Conservation (phyloP, 1,284 basidiomycete species). For the Sporisorium scitamineum region DNA sequence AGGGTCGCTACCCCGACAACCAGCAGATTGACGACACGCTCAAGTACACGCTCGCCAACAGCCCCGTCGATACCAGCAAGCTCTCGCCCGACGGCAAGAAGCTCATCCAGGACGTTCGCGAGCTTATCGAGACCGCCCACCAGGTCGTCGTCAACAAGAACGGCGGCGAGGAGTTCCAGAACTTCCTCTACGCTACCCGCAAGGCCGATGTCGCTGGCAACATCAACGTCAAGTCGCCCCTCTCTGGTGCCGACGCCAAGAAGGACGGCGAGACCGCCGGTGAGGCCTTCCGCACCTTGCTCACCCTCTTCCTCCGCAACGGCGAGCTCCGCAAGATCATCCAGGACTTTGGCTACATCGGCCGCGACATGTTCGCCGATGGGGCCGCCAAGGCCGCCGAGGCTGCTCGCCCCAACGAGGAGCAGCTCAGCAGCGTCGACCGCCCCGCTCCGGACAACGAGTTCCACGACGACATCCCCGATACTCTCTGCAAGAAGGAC, state of each 20-base stretch:
- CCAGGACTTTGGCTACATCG: conserved; percentile 62
- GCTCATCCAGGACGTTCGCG: conserved; percentile 62
- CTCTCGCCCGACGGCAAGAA: conserved; percentile 61
- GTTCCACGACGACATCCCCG: conserved; percentile 71
- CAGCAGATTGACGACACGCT: conserved; percentile 62
- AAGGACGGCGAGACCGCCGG: conserved; percentile 64
- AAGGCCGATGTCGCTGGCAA: conserved; percentile 55
- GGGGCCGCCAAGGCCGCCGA: conserved; percentile 82
- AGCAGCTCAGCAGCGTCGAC: conserved; percentile 78
- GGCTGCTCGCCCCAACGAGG: conserved; percentile 77
- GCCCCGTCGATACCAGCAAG: conserved; percentile 59
- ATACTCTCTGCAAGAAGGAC: conserved; percentile 69
- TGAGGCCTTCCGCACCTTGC: conserved; percentile 62
- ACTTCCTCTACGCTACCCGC: conserved; percentile 62
- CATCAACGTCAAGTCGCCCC: conserved; percentile 51
- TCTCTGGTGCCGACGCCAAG: conserved; percentile 55
- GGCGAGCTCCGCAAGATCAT: conserved; percentile 63
- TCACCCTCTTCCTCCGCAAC: conserved; percentile 67
- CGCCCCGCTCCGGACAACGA: conserved; percentile 72
- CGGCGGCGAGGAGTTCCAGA: conserved; percentile 62
- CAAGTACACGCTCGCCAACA: conserved; percentile 56
- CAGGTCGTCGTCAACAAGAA: conserved; percentile 66
- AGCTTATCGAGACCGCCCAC: conserved; percentile 55
- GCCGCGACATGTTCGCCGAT: conserved; percentile 83
- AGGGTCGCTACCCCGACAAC: conserved; percentile 66